Evolutionary conservation across 192 early-diverging fungal genomes (phyloP), one percentile per base, ranked within the genome.

Genomic region (Gigaspora rosea): DNA sequence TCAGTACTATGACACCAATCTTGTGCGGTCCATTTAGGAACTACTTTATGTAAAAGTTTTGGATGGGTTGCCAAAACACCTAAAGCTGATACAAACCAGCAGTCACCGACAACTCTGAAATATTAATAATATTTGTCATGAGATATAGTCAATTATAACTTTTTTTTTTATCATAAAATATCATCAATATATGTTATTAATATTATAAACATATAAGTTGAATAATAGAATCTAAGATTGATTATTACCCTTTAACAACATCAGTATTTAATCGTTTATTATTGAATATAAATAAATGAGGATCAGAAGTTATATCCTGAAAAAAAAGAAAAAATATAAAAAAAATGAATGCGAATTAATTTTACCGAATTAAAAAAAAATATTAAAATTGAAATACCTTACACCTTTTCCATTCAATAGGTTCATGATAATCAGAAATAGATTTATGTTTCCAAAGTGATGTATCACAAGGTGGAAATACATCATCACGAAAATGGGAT

Each of bases 61-160:
- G 78, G 78, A 51, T 79, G 70, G 1, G 70, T 35, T 5, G 61
- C 54, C 12, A 79, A 75, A 16, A 79, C 73, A 22, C 69, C 78
- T 36, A 79, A 63, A 27, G 78, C 78, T 51, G 54, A 36, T 18
- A 75, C 59, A n/a, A 79, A 65, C 78, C 78, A 79, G 51, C 78
- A 76, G 33, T 79, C 62, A 27, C 78, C 78, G 36, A 79, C 46
- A 36, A 73, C 78, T n/a, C 78, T 78, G 51, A 32, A 58, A 16
- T 20, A 70, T 48, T 33, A 54, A 47, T 13, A 48, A 16, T 2
- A 46, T 6, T 65, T 76, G n/a, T 65, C 12, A 62, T 41, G 41
- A 41, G 41, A 41, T 41, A 41, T 41, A 41, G 2, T 41, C 8
- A 12, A 47, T 56, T 56, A 15, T 56, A 18, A 56, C 18, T 52